Base-by-base conservation (phyloP, 164 flowering plant species). In the Houttuynia cordata region DNA sequence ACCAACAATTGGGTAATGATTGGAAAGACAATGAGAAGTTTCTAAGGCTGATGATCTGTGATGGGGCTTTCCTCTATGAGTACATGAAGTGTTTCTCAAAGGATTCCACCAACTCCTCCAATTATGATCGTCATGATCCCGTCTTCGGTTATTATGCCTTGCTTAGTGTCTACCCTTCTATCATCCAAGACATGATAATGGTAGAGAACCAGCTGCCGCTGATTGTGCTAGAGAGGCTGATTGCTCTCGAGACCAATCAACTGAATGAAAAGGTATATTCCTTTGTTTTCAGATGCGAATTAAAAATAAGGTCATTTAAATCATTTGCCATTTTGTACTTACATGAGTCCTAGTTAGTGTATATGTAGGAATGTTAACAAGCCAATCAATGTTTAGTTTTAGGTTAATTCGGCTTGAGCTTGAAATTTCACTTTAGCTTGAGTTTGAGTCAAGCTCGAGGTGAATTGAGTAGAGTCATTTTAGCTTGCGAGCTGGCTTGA, bases 191-290 rank as follows among this genome's bases (percentile, higher is more conserved):
- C 67, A 73, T 83, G 78, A 70, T 86, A 3, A 82, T 82, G 87
- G 76, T 86, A 3, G 93, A 86, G 67, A 86, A 86, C 55, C 93
- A 83, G 62, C 56, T 86, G 7, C 88, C 92, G 0, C 67, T 83
- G 1, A 80, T 83, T 51, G 61, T 86, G 1, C 80, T 82, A 8
- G 49, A 42, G 49, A 42, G 49, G 49, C 49, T 63, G 40, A 30
- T 55, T 18, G 60, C 40, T 24, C 19, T 24, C 50, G 80, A 84
- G 59, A 65, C 49, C 12, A 14, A 14, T 42, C 49, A 8, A 14
- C 7, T 42, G 1, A 8, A 42, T 42, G 49, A 42, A 42, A 42
- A 42, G 49, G 49, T 42, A 42, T 14, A 1, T 8, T 30, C 6
- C 6, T 6, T 30, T 30, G 4, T 30, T 6, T 30, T 30, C 37